Evolutionary conservation across 1,284 basidiomycete genomes (phyloP), one percentile per base, ranked within the genome.

Genomic region (Sporisorium graminicola): DNA sequence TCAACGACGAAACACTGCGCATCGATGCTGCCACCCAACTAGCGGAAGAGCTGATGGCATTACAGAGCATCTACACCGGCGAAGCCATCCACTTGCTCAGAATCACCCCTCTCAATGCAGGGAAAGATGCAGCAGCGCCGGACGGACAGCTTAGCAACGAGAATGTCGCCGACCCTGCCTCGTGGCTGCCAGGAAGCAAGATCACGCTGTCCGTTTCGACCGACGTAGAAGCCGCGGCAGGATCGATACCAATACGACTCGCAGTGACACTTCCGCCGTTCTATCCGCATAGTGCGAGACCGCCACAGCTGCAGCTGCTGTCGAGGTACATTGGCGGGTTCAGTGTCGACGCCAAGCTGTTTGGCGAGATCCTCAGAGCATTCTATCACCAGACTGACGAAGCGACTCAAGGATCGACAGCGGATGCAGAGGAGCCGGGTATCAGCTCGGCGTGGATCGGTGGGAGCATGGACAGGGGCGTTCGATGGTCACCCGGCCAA

Each of bases 261-360:
- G 75, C 82, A 2, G 67, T 77, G 33, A 78, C 81, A 0, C 53
- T 85, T 6, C 81, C 82, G 7, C 64, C 79, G 3, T 65, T 65
- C 40, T 85, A 85, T 46, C 83, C 83, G 12, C 37, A 58, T 22
- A 63, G 59, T 13, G 31, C 44, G 1, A 46, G 63, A n/a, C 72
- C 82, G n/a, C 84, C 84, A 16, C 82, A 81, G 47, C 56, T 84
- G 26, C 84, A 85, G 64, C 70, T 85, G 16, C 63, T 83, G 16
- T 79, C 68, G 37, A 68, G 75, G 20, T 86, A 82, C 47, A 56
- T 85, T 8, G 83, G 82, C 8, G 67, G 74, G 9, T 80, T 80
- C 55, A 72, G 77, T 24, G 82, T 83, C 0, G 85, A 85, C 53
- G 50, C 68, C 3, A 55, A 37, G 43, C 77, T 86, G 16, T 85